Base-by-base conservation (phyloP, 371 early-diverging fungal genomes). In the Mucor lusitanicus region DNA sequence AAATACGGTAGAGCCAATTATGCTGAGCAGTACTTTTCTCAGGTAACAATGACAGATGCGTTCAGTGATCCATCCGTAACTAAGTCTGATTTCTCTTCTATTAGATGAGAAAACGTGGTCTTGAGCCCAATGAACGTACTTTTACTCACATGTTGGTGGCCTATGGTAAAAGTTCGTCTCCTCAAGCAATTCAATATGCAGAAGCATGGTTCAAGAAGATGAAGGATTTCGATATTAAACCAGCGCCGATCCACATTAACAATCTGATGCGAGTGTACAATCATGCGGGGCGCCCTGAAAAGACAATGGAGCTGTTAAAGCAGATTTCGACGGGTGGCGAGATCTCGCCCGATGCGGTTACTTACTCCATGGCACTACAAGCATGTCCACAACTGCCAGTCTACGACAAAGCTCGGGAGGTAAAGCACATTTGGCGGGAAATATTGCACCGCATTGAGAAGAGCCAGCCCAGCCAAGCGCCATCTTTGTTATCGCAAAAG, bases 21-120 rank as follows among this genome's bases (percentile, higher is more conserved):
- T 40, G 75, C 68, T 15, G 70, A 74, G 30, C 60, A 50, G n/a
- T 50, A 59, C n/a, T 75, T 62, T 21, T 30, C 55, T 12, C 64
- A 68, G 65, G 73, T 76, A 70, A 67, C n/a, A 15, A 9, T 50
- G 33, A 44, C 7, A 37, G 1, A 25, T 13, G 25, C 27, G 11
- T 27, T 6, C 23, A 0, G 25, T 50, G 9, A 32, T 9, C 2
- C 37, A 33, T 6, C 5, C 6, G 6, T 30, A 56, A n/a, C 32
- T 55, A 15, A 27, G 7, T 7, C 3, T 6, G 11, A 13, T 12
- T 25, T 1, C 21, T 12, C 6, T 25, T 61, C 28, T 64, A 3
- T 42, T 67, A 79, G 80, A 76, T 79, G 77, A 50, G 75, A 54
- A 79, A 74, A 48, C 59, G 73, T 35, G 73, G 73, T 23, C 42